Evolutionary conservation across 371 early-diverging fungal genomes (phyloP), one percentile per base, ranked within the genome.

Genomic region (Rhizopus sp.): DNA sequence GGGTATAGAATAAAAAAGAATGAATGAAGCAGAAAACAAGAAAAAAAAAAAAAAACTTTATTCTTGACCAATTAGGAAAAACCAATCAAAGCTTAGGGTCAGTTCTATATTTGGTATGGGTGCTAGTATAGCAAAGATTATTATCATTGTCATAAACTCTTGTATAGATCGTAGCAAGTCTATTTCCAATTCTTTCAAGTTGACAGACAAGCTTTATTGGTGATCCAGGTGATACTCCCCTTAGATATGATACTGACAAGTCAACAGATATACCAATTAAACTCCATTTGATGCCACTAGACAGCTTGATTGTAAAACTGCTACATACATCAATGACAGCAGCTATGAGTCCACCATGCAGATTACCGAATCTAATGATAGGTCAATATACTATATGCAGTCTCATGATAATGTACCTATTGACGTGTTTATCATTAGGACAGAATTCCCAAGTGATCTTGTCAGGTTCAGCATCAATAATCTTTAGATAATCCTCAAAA

Each of bases 261-360:
- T 78, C 76, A 1, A 72, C 73, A 0, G 79, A 75, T 13, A 78
- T 55, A 16, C 79, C 79, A 49, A 72, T 50, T 37, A 58, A 17
- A 5, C 44, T 39, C 73, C 75, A 75, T 34, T 53, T 40, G 42
- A 53, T 66, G 52, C 66, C 70, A 39, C 63, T 56, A 37, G 50
- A 41, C 3, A 62, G 53, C 7, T 63, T 10, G 4, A 75, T 32
- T 5, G 79, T 67, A 55, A 71, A 64, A 49, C 73, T 73, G 56
- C 70, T 73, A 39, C 79, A 78, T n/a, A 72, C 56, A 59, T 78
- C 79, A 41, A 78, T 75, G 51, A 72, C 35, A 0, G 75, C 73
- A 53, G 79, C 79, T 7, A 73, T 70, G 15, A 73, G 71, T 7
- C 79, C 79, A 48, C 79, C 79, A 38, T 78, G 79, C 10, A 75